A percentile compares a stretch with the other conserved stretches of the same genome.
Evolutionary conservation across 1,284 basidiomycete genomes (phyloP).

Genomic region (Cryptococcus sp.): DNA sequence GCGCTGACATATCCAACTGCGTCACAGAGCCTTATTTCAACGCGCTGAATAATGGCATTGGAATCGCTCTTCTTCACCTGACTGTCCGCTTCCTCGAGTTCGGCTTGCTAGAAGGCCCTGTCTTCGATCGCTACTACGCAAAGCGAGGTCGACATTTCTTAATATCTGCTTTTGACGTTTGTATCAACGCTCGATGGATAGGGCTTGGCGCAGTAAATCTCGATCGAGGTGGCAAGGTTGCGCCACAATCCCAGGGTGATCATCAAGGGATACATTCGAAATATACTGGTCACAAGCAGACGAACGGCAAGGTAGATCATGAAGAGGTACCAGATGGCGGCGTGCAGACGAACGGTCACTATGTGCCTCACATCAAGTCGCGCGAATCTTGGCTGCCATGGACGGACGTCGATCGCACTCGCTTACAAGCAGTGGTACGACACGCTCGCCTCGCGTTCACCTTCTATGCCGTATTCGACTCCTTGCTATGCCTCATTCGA

Average conservation of each 20-base stretch:
- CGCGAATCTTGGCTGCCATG: constrained; percentile 22
- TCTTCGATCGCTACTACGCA: constrained; percentile 39
- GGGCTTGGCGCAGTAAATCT: constrained; percentile 32
- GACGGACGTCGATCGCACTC: constrained; percentile 19
- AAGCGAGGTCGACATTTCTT: constrained; percentile 22
- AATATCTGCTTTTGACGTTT: constrained; percentile 33
- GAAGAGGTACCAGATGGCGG: constrained; percentile 10
- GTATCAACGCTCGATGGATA: constrained; percentile 41
- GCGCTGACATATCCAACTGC: neutral
- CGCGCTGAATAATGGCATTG: constrained; percentile 38
- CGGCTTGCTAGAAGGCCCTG: constrained; percentile 25
- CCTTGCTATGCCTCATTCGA: constrained; percentile 32
- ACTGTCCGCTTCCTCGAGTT: constrained; percentile 40
- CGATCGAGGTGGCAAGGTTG: constrained; percentile 11
- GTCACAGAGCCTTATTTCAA: constrained; percentile 33
- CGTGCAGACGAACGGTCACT: constrained; percentile 8
- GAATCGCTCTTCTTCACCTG: constrained; percentile 35
- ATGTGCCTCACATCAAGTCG: constrained; percentile 5
- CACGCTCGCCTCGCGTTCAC: constrained; percentile 25
- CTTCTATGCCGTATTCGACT: constrained; percentile 37
- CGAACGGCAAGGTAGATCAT: neutral
- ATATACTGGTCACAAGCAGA: neutral
- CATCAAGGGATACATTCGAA: neutral
- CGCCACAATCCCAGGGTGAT: neutral
- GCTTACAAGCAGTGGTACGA: constrained; percentile 25